Percentiles rank a stretch among this genome's conserved stretches.
phyloP scores from a whole-genome alignment of 495 filamentous ascomycete genomes.

The Aspergillus cavernicola region DNA sequence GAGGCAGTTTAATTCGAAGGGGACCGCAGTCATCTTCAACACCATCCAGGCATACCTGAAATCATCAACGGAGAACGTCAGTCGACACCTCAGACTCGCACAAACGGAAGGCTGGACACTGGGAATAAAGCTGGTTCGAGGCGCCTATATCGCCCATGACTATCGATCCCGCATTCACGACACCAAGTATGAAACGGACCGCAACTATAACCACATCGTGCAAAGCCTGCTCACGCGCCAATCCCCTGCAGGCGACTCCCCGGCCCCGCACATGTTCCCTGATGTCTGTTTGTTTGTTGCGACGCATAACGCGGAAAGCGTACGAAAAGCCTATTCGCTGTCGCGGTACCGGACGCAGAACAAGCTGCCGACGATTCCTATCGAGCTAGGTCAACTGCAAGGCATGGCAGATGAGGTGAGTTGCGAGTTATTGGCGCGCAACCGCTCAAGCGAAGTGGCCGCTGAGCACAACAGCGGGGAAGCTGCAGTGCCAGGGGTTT shows the following conservation, averaged over 20 bases:
- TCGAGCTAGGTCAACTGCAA: conserved; percentile 79
- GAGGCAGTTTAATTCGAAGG: conserved; percentile 64
- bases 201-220: conserved; percentile 39
- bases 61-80: conserved; percentile 55
- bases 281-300: conserved; percentile 21
- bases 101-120: conserved; percentile 62
- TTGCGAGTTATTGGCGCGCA: conserved; percentile 60
- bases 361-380: conserved; percentile 45
- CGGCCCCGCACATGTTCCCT: conserved; percentile 45
- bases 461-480: conserved; percentile 8
- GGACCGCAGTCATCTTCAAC: conserved; percentile 53
- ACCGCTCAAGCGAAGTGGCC: background rate
- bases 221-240: conserved; percentile 59
- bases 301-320: conserved; percentile 35
- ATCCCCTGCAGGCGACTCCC: conserved; percentile 60
- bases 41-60: conserved; percentile 82
- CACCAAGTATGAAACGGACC: conserved; percentile 39
- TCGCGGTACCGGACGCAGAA: conserved; percentile 25
- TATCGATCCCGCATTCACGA: conserved; percentile 34
- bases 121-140: conserved; percentile 85
- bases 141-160: conserved; percentile 63
- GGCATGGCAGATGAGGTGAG: conserved; percentile 93
- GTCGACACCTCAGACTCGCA: conserved; percentile 58
- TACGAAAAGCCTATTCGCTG: conserved; percentile 41
- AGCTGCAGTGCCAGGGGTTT: conserved; percentile 46